Percentiles rank a stretch among this genome's conserved stretches.
Conservation (phyloP, 2,329 filamentous ascomycete species). For the Fusarium pseudograminearum region DNA sequence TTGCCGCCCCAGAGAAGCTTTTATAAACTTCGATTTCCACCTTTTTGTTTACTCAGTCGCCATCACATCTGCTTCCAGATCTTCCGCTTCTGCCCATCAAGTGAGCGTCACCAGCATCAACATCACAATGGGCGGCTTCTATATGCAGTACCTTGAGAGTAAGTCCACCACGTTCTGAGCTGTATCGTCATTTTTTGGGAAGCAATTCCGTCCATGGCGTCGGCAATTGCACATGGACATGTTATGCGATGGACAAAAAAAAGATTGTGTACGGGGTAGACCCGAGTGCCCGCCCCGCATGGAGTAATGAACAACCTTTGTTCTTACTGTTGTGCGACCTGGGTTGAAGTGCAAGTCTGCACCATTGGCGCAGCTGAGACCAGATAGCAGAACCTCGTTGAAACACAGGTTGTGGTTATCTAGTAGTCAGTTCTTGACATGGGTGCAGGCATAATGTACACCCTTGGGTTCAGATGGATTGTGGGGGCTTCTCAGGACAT, state of each 20-base stretch:
- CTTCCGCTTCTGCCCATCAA: constrained; percentile 39
- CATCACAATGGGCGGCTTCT: constrained; percentile 71
- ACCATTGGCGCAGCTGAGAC: constrained; percentile 4
- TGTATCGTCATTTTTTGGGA: constrained; percentile 11
- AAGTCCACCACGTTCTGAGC: constrained; percentile 60
- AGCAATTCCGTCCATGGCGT: constrained; percentile 34
- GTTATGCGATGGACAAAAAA: constrained; percentile 7
- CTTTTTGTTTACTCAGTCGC: constrained; percentile 36
- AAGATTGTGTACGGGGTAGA: constrained; percentile 18
- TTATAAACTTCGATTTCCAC: constrained; percentile 39
- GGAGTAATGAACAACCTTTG: constrained; percentile 20
- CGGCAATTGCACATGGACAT: constrained; percentile 36
- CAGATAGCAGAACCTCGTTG: constrained; percentile 3
- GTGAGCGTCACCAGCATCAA: constrained; percentile 35
- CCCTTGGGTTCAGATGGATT: not conserved
- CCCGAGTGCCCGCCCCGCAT: constrained; percentile 23
- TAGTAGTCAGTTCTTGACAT: not conserved
- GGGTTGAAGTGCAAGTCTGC: constrained; percentile 2
- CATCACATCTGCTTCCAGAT: constrained; percentile 20
- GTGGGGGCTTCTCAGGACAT: not conserved
- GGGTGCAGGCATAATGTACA: not conserved
- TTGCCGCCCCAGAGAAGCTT: constrained; percentile 30
- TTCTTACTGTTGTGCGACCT: constrained; percentile 14
- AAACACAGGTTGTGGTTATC: not conserved
- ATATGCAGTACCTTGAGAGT: constrained; percentile 81